phyloP scores from a whole-genome alignment of 345 rosid genomes.

The Acer negundo region DNA sequence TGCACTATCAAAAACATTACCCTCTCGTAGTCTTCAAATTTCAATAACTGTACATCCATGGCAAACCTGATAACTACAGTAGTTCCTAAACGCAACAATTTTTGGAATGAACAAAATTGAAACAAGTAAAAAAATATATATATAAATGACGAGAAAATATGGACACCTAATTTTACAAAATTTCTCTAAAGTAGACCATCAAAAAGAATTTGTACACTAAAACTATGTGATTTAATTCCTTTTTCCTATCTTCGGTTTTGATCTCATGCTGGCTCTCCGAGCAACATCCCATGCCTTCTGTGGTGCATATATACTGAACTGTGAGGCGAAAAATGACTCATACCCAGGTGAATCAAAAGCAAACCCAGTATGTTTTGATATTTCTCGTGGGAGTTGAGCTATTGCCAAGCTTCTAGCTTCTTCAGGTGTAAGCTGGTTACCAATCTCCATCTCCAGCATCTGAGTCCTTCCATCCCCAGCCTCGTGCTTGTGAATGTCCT shows the following conservation, averaged over 20 bases:
- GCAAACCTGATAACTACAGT: not conserved
- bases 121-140: not conserved
- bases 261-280: conserved; percentile 84
- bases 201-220: conserved; percentile 23
- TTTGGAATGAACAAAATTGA: conserved; percentile 8
- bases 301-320: conserved; percentile 80
- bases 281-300: conserved; percentile 99
- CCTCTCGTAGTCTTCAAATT: not conserved
- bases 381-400: conserved; percentile 80
- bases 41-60: no score
- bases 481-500: conserved; percentile 83
- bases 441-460: conserved; percentile 53
- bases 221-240: conserved; percentile 25
- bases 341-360: conserved; percentile 98
- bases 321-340: conserved; percentile 94
- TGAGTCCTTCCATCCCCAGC: conserved; percentile 41
- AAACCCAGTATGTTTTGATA: conserved; percentile 89
- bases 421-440: conserved; percentile 65
- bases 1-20: not conserved
- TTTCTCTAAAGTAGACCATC: not conserved
- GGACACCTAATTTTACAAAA: conserved; percentile 23
- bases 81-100: not conserved
- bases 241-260: conserved; percentile 51
- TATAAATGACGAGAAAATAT: not conserved
- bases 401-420: conserved; percentile 84